A percentile compares a stretch with the other conserved stretches of the same genome.
phyloP scores from a whole-genome alignment of 78 protist genomes.

The Dictyostelium capitatum region DNA sequence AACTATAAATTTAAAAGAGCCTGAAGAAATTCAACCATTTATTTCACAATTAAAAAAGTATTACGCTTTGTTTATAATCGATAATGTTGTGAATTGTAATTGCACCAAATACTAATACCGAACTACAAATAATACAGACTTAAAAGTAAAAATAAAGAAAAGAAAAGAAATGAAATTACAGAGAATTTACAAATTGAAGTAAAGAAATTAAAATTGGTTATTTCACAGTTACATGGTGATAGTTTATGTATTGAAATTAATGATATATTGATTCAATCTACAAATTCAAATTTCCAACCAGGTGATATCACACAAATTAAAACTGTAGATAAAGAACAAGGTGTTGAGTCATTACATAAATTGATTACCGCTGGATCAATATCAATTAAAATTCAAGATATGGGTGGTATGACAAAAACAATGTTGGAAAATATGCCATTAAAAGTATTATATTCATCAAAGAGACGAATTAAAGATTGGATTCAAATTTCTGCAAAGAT shows the following conservation, averaged over 20 bases:
- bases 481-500: constrained; percentile 61
- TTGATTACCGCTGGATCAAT: constrained; percentile 67
- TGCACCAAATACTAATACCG: not conserved
- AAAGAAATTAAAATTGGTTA: constrained; percentile 29
- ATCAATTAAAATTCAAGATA: constrained; percentile 56
- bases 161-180: constrained; percentile 75
- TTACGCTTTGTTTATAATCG: not conserved
- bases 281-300: constrained; percentile 62
- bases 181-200: constrained; percentile 75
- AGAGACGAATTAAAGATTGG: constrained; percentile 79
- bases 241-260: constrained; percentile 50
- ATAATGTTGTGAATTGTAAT: not conserved
- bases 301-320: constrained; percentile 57
- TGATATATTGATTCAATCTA: constrained; percentile 64
- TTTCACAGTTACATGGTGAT: constrained; percentile 39
- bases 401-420: constrained; percentile 54
- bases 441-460: constrained; percentile 59
- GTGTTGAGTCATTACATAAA: constrained; percentile 67
- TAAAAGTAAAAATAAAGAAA: constrained; percentile 65
- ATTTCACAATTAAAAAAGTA: constrained; percentile 76
- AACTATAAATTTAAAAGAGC: constrained; percentile 45
- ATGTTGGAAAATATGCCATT: constrained; percentile 57
- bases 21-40: constrained; percentile 56
- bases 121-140: too few species aligned
- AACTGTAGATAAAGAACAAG: constrained; percentile 62